Conservation (phyloP, 2,329 filamentous ascomycete species). For the Aschersonia sp. region DNA sequence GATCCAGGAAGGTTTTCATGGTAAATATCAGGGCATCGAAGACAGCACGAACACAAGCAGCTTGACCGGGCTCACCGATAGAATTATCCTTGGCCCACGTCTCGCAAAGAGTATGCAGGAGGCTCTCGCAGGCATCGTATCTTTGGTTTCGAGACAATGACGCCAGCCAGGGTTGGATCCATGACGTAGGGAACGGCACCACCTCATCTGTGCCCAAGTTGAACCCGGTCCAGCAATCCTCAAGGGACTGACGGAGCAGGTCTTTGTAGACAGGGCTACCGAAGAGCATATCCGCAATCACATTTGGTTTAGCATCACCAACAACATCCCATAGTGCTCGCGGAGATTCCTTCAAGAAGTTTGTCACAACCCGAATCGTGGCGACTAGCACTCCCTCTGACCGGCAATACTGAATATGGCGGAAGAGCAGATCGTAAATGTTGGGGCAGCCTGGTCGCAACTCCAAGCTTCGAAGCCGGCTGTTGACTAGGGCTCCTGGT, state of each 20-base stretch:
- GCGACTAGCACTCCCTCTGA: slow-evolving; percentile 48
- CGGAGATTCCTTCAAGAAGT: slow-evolving; percentile 60
- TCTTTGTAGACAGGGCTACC: slow-evolving; percentile 50
- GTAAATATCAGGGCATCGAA: slow-evolving; percentile 45
- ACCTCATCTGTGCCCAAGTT: slow-evolving; percentile 27
- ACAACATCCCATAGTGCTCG: slow-evolving; percentile 81
- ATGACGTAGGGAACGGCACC: slow-evolving; percentile 55
- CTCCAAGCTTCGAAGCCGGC: slow-evolving; percentile 67
- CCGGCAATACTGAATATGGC: slow-evolving; percentile 35
- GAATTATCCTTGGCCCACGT: slow-evolving; percentile 39
- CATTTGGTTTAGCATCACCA: slow-evolving; percentile 63
- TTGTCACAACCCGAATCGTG: slow-evolving; percentile 55
- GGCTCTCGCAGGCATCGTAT: slow-evolving; percentile 65
- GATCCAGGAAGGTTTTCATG: slow-evolving; percentile 38
- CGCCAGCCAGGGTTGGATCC: slow-evolving; percentile 63
- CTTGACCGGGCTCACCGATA: slow-evolving; percentile 42
- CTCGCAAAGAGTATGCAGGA: slow-evolving; percentile 61
- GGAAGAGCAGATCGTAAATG: slow-evolving; percentile 49
- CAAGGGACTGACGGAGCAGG: slow-evolving; percentile 47
- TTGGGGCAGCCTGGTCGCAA: slow-evolving; percentile 43
- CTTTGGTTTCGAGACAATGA: slow-evolving; percentile 66
- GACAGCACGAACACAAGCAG: slow-evolving; percentile 49
- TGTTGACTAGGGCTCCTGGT: slow-evolving; percentile 58
- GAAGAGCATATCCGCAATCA: slow-evolving; percentile 75
- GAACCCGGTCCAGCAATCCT: slow-evolving; percentile 22